Conservation (phyloP, 2,329 filamentous ascomycete genomes). For the Paraphoma chrysanthemicola region DNA sequence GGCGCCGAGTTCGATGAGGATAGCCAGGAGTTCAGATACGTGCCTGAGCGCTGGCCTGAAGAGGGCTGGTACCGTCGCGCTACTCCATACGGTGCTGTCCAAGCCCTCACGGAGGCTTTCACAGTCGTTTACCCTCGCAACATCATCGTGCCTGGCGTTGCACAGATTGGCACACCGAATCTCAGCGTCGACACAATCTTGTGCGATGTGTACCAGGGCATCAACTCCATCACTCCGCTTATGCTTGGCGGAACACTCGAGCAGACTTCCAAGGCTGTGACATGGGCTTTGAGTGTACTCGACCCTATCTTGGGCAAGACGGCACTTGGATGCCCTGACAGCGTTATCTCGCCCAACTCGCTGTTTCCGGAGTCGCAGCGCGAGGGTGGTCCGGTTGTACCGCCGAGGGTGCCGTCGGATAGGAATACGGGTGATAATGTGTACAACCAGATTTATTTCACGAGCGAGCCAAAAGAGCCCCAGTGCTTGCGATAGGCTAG, state of each 20-base stretch:
- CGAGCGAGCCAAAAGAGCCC: not conserved
- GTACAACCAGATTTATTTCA: constrained; percentile 46
- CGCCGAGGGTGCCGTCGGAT: constrained; percentile 26
- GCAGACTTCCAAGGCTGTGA: constrained; percentile 21
- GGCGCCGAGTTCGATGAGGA: constrained; percentile 53
- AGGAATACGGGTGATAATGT: constrained; percentile 44
- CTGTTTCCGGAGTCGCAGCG: constrained; percentile 36
- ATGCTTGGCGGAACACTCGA: constrained; percentile 32
- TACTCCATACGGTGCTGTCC: constrained; percentile 55
- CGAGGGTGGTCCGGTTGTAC: constrained; percentile 37
- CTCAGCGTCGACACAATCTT: constrained; percentile 39
- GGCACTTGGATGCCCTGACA: constrained; percentile 43
- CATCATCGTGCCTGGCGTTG: constrained; percentile 34
- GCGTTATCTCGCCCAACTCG: constrained; percentile 32
- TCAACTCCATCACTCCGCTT: constrained; percentile 47
- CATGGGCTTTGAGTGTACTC: constrained; percentile 42
- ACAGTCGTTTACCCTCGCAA: constrained; percentile 43
- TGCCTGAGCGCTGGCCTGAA: constrained; percentile 60
- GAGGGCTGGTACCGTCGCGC: constrained; percentile 58
- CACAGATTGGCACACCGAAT: constrained; percentile 42
- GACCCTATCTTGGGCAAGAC: constrained; percentile 33
- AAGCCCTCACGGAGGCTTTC: constrained; percentile 41
- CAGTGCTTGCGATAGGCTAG: not conserved
- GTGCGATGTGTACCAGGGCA: constrained; percentile 44
- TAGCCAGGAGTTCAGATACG: constrained; percentile 54